Percentiles rank a stretch among this genome's conserved stretches.
Conservation (phyloP, 106 monocot species). For the Phalaenopsis aphrodite region DNA sequence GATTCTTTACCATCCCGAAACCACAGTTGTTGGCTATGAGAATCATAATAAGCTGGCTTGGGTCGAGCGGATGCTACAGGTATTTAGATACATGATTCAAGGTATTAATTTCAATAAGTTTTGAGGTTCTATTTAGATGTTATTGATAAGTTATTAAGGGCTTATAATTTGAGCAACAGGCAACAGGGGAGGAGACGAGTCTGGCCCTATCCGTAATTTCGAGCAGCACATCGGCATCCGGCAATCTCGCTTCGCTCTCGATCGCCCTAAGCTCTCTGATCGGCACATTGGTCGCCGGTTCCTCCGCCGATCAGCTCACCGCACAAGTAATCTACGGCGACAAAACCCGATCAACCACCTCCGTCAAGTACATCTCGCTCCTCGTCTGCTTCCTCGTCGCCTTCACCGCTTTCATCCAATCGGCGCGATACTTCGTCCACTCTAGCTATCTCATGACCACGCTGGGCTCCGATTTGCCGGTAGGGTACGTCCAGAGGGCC, state of each 20-base stretch:
- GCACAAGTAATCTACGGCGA: constrained; percentile 50
- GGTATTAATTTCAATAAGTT: too few relatives aligned
- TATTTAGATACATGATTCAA: background rate
- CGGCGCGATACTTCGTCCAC: constrained; percentile 63
- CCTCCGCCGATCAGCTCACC: constrained; percentile 33
- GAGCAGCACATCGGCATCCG: constrained; percentile 47
- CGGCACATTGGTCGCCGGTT: constrained; percentile 54
- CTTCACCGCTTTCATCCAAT: constrained; percentile 74
- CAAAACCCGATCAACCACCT: constrained; percentile 32
- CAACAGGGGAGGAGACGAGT: constrained; percentile 25
- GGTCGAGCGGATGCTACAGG: constrained; percentile 69
- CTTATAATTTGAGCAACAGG: constrained; percentile 6
- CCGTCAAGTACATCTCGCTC: constrained; percentile 62
- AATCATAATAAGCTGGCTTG: constrained; percentile 86
- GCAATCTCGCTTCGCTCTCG: constrained; percentile 53
- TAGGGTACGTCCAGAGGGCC: constrained; percentile 47
- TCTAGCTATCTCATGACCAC: constrained; percentile 68
- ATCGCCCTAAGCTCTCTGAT: constrained; percentile 77
- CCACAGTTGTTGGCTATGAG: constrained; percentile 74
- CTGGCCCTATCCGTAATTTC: constrained; percentile 45
- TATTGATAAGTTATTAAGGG: too few relatives aligned
- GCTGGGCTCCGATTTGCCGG: constrained; percentile 51
- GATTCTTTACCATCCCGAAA: constrained; percentile 43
- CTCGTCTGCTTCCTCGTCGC: constrained; percentile 60
- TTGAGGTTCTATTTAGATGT: too few relatives aligned